Percentiles rank a stretch among this genome's conserved stretches.
phyloP scores from a whole-genome alignment of 176 grass and related monocot species.

The Lolium perenne region DNA sequence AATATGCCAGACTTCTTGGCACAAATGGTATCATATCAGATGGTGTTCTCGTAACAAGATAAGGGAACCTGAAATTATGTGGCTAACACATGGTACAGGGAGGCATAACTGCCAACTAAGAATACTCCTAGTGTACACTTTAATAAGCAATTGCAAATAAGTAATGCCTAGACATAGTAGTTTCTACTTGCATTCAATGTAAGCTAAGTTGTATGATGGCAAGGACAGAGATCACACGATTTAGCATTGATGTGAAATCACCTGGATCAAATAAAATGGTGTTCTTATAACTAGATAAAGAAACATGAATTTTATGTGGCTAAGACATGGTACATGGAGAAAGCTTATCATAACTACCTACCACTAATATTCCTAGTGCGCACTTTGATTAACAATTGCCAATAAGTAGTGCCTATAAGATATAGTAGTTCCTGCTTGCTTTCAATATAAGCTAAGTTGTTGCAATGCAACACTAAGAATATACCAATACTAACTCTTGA shows the following conservation, averaged over 20 bases:
- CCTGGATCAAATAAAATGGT: conserved; percentile 33
- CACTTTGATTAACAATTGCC: too few relatives aligned
- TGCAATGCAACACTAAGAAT: conserved; percentile 31
- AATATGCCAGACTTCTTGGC: conserved; percentile 20
- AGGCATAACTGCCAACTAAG: too few relatives aligned
- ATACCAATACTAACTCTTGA: conserved; percentile 26
- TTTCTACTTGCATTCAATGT: not conserved
- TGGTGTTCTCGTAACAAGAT: conserved; percentile 40
- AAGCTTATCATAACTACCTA: too few relatives aligned
- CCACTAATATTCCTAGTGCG: too few relatives aligned
- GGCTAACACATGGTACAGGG: not conserved
- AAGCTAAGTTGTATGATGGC: not conserved
- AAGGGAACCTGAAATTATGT: conserved; percentile 39
- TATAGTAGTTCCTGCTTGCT: not conserved
- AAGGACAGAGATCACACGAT: too few relatives aligned
- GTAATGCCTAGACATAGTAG: too few relatives aligned
- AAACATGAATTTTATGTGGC: conserved; percentile 36
- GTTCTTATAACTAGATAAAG: conserved; percentile 39
- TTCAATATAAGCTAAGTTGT: conserved; percentile 13
- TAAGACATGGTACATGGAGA: not conserved
- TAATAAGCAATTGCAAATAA: too few relatives aligned
- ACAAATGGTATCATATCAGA: conserved; percentile 32
- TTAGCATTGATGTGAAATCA: too few relatives aligned
- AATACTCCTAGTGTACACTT: too few relatives aligned
- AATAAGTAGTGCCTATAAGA: too few relatives aligned